Base-by-base conservation (phyloP, 2,329 filamentous ascomycete species). In the Fusarium sp. region DNA sequence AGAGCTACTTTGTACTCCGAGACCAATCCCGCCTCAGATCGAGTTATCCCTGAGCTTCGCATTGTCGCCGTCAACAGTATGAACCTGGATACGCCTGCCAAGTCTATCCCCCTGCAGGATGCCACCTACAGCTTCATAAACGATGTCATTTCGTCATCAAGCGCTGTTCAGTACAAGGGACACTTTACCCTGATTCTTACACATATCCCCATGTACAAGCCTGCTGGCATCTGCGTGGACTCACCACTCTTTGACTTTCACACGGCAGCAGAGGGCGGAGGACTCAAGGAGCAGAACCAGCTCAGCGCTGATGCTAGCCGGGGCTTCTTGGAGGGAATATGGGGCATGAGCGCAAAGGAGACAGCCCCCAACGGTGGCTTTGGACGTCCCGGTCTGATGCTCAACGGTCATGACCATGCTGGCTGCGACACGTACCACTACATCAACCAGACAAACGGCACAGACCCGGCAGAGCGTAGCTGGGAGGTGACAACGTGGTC, bases 321-420 rank as follows among this genome's bases (percentile, higher is more conserved):
- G 47, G 89, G 89, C 1, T 86, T 97, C n/a, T 78, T 97, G 1
- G 88, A 96, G 75, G 91, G 92, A 2, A 85, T 98, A 3, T 93
- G 92, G 65, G 92, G 92, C 10, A 87, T 95, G 76, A 91, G 81
- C 70, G 86, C 84, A 6, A 84, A 91, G 61, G 69, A 78, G 1
- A 75, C 79, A 28, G 89, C 85, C 0, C 80, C 86, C 1, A 87
- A 81, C 1, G 73, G 77, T 10, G 92, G 92, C 1, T 78, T 79
- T 47, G 92, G 92, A 2, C 82, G 92, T 13, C 84, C 81, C 8
- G 93, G 94, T 1, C 78, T 98, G 6, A 88, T 99, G 25, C 78
- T 99, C 35, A 97, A 93, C 44, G 95, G 95, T 0, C 95, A 99
- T 74, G 95, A 99, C 72, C 95, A 99, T 75, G 91, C 91, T 67